A percentile compares a stretch with the other conserved stretches of the same genome.
Conservation (phyloP, 2,329 filamentous ascomycete genomes). For the Dothistroma pini region DNA sequence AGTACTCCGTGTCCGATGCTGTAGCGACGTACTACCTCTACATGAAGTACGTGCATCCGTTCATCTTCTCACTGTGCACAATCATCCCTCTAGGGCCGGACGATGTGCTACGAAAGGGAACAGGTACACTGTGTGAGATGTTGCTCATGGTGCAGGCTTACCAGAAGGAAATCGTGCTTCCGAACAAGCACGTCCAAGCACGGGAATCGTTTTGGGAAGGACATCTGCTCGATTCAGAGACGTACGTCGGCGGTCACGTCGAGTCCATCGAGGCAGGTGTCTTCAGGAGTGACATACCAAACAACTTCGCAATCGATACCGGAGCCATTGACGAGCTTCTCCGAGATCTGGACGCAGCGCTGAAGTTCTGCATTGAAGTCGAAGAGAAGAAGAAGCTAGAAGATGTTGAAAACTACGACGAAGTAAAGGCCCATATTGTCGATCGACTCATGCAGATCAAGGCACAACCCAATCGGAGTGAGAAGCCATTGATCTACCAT, state of each 20-base stretch:
- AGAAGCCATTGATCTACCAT: constrained; percentile 92
- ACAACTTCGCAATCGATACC: constrained; percentile 88
- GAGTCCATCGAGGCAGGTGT: constrained; percentile 99
- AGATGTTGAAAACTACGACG: constrained; percentile 50
- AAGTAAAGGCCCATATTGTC: constrained; percentile 75
- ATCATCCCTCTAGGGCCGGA: constrained; percentile 92
- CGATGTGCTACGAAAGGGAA: constrained; percentile 90
- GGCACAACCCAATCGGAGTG: constrained; percentile 75
- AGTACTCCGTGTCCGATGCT: constrained; percentile 98
- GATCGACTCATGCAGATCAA: constrained; percentile 69
- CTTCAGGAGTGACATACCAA: constrained; percentile 91
- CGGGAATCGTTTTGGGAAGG: constrained; percentile 96
- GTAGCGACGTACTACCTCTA: constrained; percentile 98
- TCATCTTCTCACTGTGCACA: constrained; percentile 97
- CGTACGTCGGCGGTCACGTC: constrained; percentile 96
- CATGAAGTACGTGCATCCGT: constrained; percentile 99
- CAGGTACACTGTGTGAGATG: constrained; percentile 99
- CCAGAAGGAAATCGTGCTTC: constrained; percentile 82
- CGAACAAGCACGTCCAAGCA: constrained; percentile 91
- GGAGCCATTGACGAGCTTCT: constrained; percentile 86
- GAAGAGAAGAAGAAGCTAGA: constrained; percentile 53
- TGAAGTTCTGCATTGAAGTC: constrained; percentile 69
- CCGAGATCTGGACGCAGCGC: constrained; percentile 77
- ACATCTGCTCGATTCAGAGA: constrained; percentile 92
- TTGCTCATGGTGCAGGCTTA: constrained; percentile 98